Percentiles rank a stretch among this genome's conserved stretches.
phyloP scores from a whole-genome alignment of 768 basidiomycete species.

The Rhodotorula kratochvilovae region DNA sequence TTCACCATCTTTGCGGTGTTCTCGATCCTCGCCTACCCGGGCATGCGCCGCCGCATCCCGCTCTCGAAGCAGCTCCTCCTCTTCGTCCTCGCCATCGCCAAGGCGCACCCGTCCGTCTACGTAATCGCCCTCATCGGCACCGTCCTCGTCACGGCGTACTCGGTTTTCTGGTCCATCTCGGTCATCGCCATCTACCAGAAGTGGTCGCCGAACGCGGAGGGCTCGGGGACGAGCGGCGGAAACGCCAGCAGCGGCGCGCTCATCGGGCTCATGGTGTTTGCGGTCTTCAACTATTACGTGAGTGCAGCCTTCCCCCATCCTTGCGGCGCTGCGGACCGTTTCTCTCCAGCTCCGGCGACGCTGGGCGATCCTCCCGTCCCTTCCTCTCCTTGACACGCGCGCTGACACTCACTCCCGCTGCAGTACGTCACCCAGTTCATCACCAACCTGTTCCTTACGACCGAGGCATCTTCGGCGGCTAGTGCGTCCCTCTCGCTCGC shows the following conservation, averaged over 20 bases:
- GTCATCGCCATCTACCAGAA: constrained; percentile 31
- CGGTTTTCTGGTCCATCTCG: constrained; percentile 39
- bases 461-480: constrained; percentile 40
- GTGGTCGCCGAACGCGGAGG: constrained; percentile 22
- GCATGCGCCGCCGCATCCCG: constrained; percentile 38
- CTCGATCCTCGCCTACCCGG: constrained; percentile 36
- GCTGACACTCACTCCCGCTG: neutral
- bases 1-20: constrained; percentile 45
- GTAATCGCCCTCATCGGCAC: constrained; percentile 37
- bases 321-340: neutral
- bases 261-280: constrained; percentile 40
- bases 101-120: constrained; percentile 39
- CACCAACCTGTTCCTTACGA: constrained; percentile 39
- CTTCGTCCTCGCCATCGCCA: constrained; percentile 41
- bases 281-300: constrained; percentile 37
- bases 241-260: constrained; percentile 21
- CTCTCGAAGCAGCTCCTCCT: constrained; percentile 36
- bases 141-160: constrained; percentile 34
- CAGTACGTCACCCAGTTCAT: neutral
- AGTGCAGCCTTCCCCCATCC: constrained; percentile 11
- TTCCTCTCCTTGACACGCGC: too few relatives aligned
- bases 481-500: constrained; percentile 14
- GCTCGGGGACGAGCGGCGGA: constrained; percentile 31
- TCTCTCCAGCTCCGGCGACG: too few relatives aligned
- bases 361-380: too few relatives aligned